phyloP scores from a whole-genome alignment of 352 stramenopile species.

The Phytopythium kandeliae region DNA sequence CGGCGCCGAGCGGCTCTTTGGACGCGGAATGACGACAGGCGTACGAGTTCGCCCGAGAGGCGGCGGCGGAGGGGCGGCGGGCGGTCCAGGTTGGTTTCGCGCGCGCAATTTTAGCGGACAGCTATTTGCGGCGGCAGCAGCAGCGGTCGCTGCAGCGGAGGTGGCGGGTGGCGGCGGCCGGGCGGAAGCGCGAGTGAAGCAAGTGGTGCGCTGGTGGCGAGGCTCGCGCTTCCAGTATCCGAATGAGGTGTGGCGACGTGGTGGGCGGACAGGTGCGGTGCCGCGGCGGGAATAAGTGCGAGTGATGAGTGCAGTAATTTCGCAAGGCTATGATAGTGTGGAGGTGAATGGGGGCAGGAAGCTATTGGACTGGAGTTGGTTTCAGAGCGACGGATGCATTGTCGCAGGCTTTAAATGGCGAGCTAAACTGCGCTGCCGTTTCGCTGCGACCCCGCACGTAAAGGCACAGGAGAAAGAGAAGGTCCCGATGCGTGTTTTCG shows the following conservation, averaged over 20 bases:
- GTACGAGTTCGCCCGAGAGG: conserved; percentile 10
- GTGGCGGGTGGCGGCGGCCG: neutral
- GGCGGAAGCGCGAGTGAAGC: conserved; percentile 3
- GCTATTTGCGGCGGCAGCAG: neutral
- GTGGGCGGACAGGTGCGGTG: too few species aligned
- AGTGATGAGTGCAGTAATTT: too few species aligned
- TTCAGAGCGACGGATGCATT: too few species aligned
- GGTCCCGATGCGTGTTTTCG: neutral
- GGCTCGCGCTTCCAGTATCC: neutral
- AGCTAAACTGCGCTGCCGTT: neutral
- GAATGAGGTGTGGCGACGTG: too few species aligned
- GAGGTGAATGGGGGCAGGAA: too few species aligned
- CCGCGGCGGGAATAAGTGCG: too few species aligned
- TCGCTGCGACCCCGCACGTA: conserved; percentile 1
- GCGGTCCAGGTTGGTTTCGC: conserved; percentile 6
- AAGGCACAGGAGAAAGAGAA: neutral
- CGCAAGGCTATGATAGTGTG: neutral
- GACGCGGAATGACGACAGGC: neutral
- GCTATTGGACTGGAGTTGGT: too few species aligned
- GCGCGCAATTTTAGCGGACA: conserved; percentile 4
- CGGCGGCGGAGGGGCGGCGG: conserved; percentile 5
- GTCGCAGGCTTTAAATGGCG: too few species aligned
- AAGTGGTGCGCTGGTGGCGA: neutral
- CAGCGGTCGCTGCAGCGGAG: neutral
- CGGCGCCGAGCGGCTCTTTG: neutral